These are phyloP conservation scores for Xylaria palmicola DNA, from an alignment of 495 filamentous ascomycete species.

Conservation along the genomic window DNA sequence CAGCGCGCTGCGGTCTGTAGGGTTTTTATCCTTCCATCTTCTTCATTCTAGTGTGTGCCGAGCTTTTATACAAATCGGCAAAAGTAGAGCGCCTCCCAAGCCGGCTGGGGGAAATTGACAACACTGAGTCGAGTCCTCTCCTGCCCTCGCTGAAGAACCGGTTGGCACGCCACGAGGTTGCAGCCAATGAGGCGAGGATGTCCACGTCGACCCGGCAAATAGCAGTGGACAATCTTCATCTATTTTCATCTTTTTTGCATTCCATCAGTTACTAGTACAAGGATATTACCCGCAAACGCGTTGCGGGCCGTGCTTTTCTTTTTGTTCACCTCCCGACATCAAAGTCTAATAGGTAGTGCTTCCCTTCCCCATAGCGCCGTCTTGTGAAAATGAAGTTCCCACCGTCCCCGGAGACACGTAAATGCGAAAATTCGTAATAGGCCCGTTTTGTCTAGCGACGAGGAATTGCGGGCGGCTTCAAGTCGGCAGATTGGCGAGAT, in stretches of 20 bases:
- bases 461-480: conserved; percentile 6
- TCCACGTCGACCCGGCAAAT: background rate
- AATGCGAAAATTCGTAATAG: conserved; percentile 28
- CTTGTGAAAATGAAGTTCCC: conserved; percentile 27
- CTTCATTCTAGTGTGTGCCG: background rate
- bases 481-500: conserved; percentile 1
- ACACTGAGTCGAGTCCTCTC: no score
- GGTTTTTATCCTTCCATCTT: background rate
- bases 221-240: background rate
- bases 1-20: no score
- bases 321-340: conserved; percentile 30
- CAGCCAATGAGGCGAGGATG: no score
- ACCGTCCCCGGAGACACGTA: conserved; percentile 26
- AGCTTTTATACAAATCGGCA: background rate
- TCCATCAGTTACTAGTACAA: conserved; percentile 14
- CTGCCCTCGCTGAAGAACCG: no score
- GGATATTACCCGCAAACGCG: background rate
- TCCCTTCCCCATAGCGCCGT: conserved; percentile 25
- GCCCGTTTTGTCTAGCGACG: conserved; percentile 29
- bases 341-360: conserved; percentile 30
- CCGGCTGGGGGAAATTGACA: background rate
- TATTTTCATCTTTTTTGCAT: conserved; percentile 11
- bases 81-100: background rate
- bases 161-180: no score
- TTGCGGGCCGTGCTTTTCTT: conserved; percentile 23